These are phyloP conservation scores for Austroboletus novae-zelandiae DNA, from an alignment of 1,284 basidiomycete species.

Conservation along the genomic window DNA sequence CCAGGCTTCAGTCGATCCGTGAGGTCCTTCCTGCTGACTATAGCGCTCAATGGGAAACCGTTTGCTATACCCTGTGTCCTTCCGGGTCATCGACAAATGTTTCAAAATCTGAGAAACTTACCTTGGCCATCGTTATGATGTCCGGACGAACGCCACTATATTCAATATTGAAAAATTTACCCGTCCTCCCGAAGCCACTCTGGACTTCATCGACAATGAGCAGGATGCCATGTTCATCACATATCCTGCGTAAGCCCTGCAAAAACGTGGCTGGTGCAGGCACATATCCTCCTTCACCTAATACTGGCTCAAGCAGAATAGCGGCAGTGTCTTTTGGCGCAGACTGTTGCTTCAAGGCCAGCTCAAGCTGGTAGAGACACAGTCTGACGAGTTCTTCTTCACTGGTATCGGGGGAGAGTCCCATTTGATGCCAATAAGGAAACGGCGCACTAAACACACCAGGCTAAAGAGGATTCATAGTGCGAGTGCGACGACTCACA, in stretches of 20 bases:
- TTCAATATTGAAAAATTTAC: conserved; percentile 81
- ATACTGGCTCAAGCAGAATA: conserved; percentile 88
- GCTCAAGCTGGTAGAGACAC: conserved; percentile 80
- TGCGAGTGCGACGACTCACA: background rate
- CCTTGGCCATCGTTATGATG: conserved; percentile 88
- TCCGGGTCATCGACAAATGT: conserved; percentile 3
- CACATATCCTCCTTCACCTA: conserved; percentile 95
- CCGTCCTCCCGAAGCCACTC: conserved; percentile 87
- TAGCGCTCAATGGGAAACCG: conserved; percentile 89
- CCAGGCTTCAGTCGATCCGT: conserved; percentile 81
- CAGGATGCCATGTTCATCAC: conserved; percentile 84
- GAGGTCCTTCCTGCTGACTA: conserved; percentile 80
- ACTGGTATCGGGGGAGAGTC: conserved; percentile 60
- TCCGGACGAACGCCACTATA: conserved; percentile 83
- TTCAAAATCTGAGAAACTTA: conserved; percentile 20
- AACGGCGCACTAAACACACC: conserved; percentile 82
- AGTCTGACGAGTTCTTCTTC: conserved; percentile 64
- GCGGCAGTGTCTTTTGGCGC: conserved; percentile 87
- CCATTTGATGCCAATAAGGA: conserved; percentile 93
- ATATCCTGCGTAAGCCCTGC: conserved; percentile 76
- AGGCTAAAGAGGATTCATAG: conserved; percentile 47
- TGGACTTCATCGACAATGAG: conserved; percentile 89
- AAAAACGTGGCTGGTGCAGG: conserved; percentile 84
- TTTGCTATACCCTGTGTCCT: conserved; percentile 76
- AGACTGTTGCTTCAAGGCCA: conserved; percentile 83